Base-by-base conservation (phyloP, 805 yeast species). In the Naumovozyma castellii region DNA sequence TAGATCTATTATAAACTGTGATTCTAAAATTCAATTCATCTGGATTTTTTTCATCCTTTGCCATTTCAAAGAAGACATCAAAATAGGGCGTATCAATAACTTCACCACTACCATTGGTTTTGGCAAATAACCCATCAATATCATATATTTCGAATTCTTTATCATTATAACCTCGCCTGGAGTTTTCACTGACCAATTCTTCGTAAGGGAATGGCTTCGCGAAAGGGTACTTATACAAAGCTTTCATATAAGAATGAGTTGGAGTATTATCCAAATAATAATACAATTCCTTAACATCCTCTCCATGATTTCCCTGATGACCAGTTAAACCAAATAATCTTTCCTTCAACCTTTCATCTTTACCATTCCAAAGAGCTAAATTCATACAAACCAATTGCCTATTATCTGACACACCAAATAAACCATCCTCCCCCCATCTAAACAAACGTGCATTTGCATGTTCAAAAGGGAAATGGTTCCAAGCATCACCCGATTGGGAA, bases 391-490 rank as follows among this genome's bases (percentile, higher is more conserved):
- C 66, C 48, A 75, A 61, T 56, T 84, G 95, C 54, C 82, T 86
- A 45, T 83, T 76, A 57, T 87, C 97, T 45, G 84, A 75, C 16
- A 84, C 80, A 37, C 97, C 97, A 9, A 90, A 94, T 49, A 87
- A 66, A 2, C 97, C 97, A 58, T 87, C 96, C 60, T 88, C 97
- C 32, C 95, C 95, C 97, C 97, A 87, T 34, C 97, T 70, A 59
- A 83, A 87, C 12, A 84, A 76, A 48, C 97, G 68, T 17, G 87
- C 75, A 43, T 77, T 70, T 2, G 94, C 81, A 44, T 84, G 86
- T 43, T 84, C 94, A 58, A 85, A 86, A 5, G 94, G 84, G 62
- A 87, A 87, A 50, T 77, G 76, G 30, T 76, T 71, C 97, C 97
- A 87, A 3, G 95, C 95, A 50, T 86, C 86, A 33, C 97, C 97